Conservation (phyloP, 257 asterid species). For the Plantago major region DNA sequence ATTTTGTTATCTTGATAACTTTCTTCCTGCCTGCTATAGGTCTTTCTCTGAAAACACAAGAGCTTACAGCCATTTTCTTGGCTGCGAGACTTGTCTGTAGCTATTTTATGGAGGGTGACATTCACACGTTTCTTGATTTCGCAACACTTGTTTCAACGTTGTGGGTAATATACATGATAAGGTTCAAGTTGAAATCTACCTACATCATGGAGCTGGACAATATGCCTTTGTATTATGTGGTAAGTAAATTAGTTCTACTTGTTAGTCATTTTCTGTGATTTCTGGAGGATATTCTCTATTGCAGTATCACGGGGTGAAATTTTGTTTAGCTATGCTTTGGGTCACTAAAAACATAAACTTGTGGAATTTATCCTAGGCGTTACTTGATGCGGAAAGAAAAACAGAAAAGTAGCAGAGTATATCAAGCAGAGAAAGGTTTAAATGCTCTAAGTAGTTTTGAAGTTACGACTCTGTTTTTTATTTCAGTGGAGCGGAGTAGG, state of each 20-base stretch:
- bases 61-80: conserved; percentile 78
- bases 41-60: conserved; percentile 85
- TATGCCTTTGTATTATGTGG: conserved; percentile 65
- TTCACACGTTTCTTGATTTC: conserved; percentile 82
- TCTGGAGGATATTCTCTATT: too few relatives aligned
- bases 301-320: too few relatives aligned
- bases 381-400: too few relatives aligned
- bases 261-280: neutral
- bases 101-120: conserved; percentile 66
- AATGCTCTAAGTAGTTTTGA: too few relatives aligned
- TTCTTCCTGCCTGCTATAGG: conserved; percentile 34
- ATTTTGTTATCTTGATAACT: neutral
- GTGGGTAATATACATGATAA: conserved; percentile 88
- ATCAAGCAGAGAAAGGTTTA: too few relatives aligned
- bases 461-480: too few relatives aligned
- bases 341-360: too few relatives aligned
- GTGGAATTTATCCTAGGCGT: too few relatives aligned
- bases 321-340: too few relatives aligned
- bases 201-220: conserved; percentile 65
- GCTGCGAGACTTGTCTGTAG: conserved; percentile 68
- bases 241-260: conserved; percentile 17
- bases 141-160: conserved; percentile 71
- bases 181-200: conserved; percentile 66
- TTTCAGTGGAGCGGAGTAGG: too few relatives aligned
- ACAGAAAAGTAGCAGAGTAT: too few relatives aligned